Conservation (phyloP, 352 stramenopile species). For the Globisporangium yorkense region DNA sequence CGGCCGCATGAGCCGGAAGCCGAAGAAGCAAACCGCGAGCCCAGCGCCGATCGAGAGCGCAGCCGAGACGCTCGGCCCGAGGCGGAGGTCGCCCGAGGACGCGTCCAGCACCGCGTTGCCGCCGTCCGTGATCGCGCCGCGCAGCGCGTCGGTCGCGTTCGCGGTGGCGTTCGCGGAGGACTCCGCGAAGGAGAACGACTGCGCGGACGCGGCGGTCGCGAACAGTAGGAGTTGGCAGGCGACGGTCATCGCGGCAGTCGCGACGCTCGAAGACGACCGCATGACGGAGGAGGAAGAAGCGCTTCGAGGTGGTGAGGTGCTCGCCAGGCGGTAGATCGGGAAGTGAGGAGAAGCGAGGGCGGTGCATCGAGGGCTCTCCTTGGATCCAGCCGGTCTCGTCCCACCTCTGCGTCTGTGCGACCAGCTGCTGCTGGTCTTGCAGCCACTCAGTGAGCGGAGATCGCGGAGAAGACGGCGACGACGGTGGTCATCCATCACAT, state of each 20-base stretch:
- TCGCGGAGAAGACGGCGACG: too few species aligned
- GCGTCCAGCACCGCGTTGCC: slow-evolving; percentile 2
- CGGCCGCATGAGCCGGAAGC: slow-evolving; percentile 46
- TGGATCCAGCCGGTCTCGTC: too few species aligned
- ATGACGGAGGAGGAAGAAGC: background rate
- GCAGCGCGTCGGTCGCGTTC: slow-evolving; percentile 1
- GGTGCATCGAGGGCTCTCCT: too few species aligned
- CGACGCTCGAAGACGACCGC: background rate
- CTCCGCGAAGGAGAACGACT: background rate
- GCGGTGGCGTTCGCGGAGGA: background rate
- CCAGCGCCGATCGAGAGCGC: slow-evolving; percentile 38
- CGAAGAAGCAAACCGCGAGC: slow-evolving; percentile 27
- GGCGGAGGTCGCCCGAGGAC: background rate
- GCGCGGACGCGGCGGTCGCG: background rate
- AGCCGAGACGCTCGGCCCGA: slow-evolving; percentile 7
- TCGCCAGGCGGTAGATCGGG: background rate
- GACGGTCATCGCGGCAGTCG: background rate
- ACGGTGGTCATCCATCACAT: too few species aligned
- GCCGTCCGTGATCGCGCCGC: slow-evolving; percentile 8
- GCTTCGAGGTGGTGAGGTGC: too few species aligned
- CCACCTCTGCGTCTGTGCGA: background rate
- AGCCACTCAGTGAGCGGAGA: too few species aligned
- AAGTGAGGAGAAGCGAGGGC: background rate
- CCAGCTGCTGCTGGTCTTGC: background rate
- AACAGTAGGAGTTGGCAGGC: background rate